These are phyloP conservation scores for Mycena metata DNA, from an alignment of 768 basidiomycete species.

Conservation along the genomic window DNA sequence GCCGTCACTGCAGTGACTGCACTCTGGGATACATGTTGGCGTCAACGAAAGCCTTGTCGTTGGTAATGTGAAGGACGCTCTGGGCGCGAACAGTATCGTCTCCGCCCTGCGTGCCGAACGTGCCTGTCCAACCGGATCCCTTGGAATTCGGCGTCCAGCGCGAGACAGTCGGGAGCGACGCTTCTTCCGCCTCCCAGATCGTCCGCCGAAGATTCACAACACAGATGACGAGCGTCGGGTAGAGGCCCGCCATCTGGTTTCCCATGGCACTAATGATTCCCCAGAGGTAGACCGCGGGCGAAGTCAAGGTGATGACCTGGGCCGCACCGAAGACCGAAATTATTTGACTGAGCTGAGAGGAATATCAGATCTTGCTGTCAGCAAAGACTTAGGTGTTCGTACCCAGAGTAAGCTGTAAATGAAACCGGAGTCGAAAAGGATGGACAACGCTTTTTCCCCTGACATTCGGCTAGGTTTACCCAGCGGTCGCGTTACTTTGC, in stretches of 20 bases:
- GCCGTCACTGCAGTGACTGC: no score
- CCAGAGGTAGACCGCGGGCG: background rate
- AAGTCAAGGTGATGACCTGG: background rate
- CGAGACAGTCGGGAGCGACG: no score
- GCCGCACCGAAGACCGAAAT: no score
- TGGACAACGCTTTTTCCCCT: constrained; percentile 14
- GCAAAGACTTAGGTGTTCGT: constrained; percentile 18
- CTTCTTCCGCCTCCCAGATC: constrained; percentile 1
- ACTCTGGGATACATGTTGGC: no score
- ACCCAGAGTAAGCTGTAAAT: background rate
- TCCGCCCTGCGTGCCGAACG: background rate
- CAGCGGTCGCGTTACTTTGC: constrained; percentile 22
- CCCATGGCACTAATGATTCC: background rate
- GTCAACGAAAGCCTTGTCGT: no score
- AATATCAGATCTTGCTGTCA: background rate
- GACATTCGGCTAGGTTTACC: constrained; percentile 24
- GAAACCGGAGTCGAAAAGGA: constrained; percentile 1
- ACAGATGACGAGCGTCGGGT: constrained; percentile 26
- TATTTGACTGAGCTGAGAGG: background rate
- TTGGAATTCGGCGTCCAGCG: background rate
- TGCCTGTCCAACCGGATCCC: background rate
- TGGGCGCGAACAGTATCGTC: no score
- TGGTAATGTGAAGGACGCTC: no score
- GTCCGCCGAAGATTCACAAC: constrained; percentile 23
- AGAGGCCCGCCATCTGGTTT: constrained; percentile 11